Conservation (phyloP, 352 stramenopile species). For the Phytophthora podocarpi region DNA sequence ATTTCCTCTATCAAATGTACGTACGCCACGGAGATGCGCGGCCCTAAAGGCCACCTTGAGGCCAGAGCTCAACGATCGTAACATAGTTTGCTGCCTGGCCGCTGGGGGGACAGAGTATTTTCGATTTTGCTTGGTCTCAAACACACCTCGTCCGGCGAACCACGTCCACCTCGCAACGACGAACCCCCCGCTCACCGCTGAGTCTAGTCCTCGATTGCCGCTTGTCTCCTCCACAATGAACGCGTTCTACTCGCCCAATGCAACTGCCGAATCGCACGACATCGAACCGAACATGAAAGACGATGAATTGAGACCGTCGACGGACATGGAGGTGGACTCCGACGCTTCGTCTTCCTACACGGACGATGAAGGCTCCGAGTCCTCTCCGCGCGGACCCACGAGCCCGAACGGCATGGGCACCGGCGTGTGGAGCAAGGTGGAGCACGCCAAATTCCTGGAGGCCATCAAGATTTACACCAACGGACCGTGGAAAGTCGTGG, state of each 20-base stretch:
- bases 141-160: not conserved
- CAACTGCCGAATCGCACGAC: not conserved
- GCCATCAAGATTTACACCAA: slow-evolving; percentile 77
- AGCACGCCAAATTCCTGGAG: slow-evolving; percentile 74
- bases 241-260: slow-evolving; percentile 9
- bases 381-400: slow-evolving; percentile 13
- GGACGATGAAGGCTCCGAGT: slow-evolving; percentile 26
- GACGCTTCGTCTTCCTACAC: slow-evolving; percentile 27
- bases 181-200: not conserved
- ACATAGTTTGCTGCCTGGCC: too few relatives aligned
- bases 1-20: slow-evolving; percentile 27
- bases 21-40: slow-evolving; percentile 26
- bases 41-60: not conserved
- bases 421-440: slow-evolving; percentile 66
- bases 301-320: slow-evolving; percentile 8
- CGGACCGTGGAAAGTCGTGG: slow-evolving; percentile 71
- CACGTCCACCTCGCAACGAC: slow-evolving; percentile 1
- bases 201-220: not conserved
- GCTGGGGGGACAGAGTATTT: too few relatives aligned
- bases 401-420: slow-evolving; percentile 30
- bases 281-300: slow-evolving; percentile 10
- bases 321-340: slow-evolving; percentile 15
- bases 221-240: slow-evolving; percentile 20
- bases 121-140: slow-evolving; percentile 29
- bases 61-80: not conserved